Base-by-base conservation (phyloP, 2,329 filamentous ascomycete genomes). In the Dactylellina drechsleri region DNA sequence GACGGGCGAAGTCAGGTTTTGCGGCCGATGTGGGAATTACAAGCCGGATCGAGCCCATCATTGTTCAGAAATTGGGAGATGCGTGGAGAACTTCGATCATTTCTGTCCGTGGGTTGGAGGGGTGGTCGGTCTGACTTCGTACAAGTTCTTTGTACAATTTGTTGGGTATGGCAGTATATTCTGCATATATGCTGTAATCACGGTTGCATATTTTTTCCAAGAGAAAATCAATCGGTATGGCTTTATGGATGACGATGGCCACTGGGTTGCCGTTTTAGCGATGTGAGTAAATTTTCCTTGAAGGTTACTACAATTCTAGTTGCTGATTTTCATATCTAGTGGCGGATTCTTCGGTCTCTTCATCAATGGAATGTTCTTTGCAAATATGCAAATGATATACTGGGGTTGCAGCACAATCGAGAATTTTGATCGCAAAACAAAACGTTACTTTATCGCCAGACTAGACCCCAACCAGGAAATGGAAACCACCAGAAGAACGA, bases 21-120 rank as follows among this genome's bases (percentile, higher is more conserved):
- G 94, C 82, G 90, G 89, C 2, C 87, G 88, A 61, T 98, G 94
- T 81, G 87, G 87, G 65, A 92, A 90, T 77, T 97, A 91, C 88
- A 97, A 97, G 82, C 89, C 91, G 0, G 94, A 97, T 79, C 87
- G 93, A 1, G 87, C 91, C 1, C 92, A 96, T 81, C 93, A 98
- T 82, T 96, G 91, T 79, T 89, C 89, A 62, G 91, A 96, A 80
- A 84, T 95, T 13, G 88, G 88, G 56, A 86, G 92, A 49, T 98
- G 94, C 79, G 91, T 96, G 23, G 84, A 87, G 41, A 94, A 95
- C 79, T 95, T 97, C 90, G 94, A 98, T 77, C 94, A 98, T 80
- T 95, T 93, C 79, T 98, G 94, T 80, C 94, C 94, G 0, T 98
- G 89, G 88, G 93, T 96, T 10, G 94, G 94, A 2, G 94, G 94